Evolutionary conservation across 2,329 filamentous ascomycete genomes (phyloP).

Genomic region (Nemania sp.): DNA sequence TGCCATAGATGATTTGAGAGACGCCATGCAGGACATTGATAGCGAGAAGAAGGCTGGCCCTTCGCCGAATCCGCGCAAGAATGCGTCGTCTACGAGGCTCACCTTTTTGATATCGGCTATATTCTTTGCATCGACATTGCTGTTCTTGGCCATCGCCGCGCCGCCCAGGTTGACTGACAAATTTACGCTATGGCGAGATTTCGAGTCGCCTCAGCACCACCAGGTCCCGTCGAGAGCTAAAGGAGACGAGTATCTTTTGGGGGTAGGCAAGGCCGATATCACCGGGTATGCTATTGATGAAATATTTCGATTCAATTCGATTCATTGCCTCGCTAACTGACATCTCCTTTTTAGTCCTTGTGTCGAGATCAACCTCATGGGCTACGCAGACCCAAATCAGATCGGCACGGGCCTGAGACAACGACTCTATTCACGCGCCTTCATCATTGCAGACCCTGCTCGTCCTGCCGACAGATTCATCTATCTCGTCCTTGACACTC

Average conservation of each 20-base stretch:
- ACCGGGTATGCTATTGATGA: conserved; percentile 45
- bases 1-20: not conserved
- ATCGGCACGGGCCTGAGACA: conserved; percentile 83
- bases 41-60: conserved; percentile 24
- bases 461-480: conserved; percentile 74
- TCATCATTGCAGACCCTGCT: conserved; percentile 75
- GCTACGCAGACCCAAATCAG: conserved; percentile 86
- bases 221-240: conserved; percentile 10
- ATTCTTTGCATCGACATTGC: conserved; percentile 6
- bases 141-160: conserved; percentile 5
- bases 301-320: not conserved
- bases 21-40: conserved; percentile 18
- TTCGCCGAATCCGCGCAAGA: conserved; percentile 13
- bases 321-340: conserved; percentile 7
- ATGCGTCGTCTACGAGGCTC: conserved; percentile 5
- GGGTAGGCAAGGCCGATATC: conserved; percentile 63
- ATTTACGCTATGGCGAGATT: conserved; percentile 9
- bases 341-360: conserved; percentile 60
- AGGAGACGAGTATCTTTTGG: conserved; percentile 54
- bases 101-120: conserved; percentile 1
- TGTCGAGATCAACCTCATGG: conserved; percentile 88
- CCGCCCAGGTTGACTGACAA: conserved; percentile 11
- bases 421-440: conserved; percentile 84
- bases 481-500: conserved; percentile 85
- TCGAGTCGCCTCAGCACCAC: not conserved